Percentiles rank a stretch among this genome's conserved stretches.
These are phyloP conservation scores for Boletus sp. DNA, from an alignment of 1,284 basidiomycete genomes.

Conservation along the genomic window DNA sequence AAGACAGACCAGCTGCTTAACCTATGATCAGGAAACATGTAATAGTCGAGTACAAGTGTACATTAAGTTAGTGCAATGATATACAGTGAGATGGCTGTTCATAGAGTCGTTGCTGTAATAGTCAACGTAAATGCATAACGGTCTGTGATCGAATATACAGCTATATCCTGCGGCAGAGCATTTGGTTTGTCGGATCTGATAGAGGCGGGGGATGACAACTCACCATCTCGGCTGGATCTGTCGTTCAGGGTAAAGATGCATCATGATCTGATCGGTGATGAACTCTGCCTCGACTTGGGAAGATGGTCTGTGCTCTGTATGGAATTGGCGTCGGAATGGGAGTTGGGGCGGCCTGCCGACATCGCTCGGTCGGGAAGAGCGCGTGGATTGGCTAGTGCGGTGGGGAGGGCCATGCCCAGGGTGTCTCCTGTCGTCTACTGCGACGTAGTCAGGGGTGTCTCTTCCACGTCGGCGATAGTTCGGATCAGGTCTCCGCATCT, in stretches of 20 bases:
- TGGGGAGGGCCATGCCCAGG: slow-evolving; percentile 1
- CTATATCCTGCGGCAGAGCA: slow-evolving; percentile 24
- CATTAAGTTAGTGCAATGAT: slow-evolving; percentile 18
- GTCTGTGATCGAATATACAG: background rate
- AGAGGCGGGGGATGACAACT: slow-evolving; percentile 3
- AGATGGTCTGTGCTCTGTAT: slow-evolving; percentile 18
- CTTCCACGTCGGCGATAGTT: slow-evolving; percentile 17
- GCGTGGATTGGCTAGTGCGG: slow-evolving; percentile 3
- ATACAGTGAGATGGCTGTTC: slow-evolving; percentile 19
- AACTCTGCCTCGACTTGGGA: slow-evolving; percentile 34
- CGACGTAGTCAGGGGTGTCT: slow-evolving; percentile 11
- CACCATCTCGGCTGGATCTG: slow-evolving; percentile 33
- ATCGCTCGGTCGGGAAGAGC: slow-evolving; percentile 20
- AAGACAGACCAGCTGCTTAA: slow-evolving; percentile 24
- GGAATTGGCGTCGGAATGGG: slow-evolving; percentile 15
- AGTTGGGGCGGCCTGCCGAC: slow-evolving; percentile 16
- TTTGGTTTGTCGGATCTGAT: background rate
- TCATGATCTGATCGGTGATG: slow-evolving; percentile 35
- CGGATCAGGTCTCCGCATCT: slow-evolving; percentile 26
- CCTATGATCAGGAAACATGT: slow-evolving; percentile 7
- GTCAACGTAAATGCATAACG: slow-evolving; percentile 7
- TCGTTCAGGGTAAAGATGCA: slow-evolving; percentile 34
- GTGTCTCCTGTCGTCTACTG: slow-evolving; percentile 3
- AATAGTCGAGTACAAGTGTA: slow-evolving; percentile 18
- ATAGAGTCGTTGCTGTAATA: slow-evolving; percentile 12